Percentiles rank a stretch among this genome's conserved stretches.
Evolutionary conservation across 768 basidiomycete genomes (phyloP).

Genomic region (Boletus eberwhitei): DNA sequence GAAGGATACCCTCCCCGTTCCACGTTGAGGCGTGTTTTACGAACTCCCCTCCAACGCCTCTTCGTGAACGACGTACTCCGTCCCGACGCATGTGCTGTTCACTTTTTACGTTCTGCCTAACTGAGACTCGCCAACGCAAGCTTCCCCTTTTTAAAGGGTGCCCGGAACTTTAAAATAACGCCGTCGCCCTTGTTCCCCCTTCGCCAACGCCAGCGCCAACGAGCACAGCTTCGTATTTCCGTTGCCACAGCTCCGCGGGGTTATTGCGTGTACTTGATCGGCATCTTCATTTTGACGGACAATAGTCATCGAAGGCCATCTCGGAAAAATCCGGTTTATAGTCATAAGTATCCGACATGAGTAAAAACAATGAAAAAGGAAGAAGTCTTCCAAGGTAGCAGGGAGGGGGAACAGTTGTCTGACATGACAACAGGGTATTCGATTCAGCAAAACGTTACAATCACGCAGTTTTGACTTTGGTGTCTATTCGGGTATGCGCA

Average conservation of each 20-base stretch:
- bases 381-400: not conserved
- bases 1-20: not conserved
- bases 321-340: no score
- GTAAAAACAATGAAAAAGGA: no score
- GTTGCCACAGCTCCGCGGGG: not conserved
- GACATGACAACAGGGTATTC: not conserved
- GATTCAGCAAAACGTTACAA: not conserved
- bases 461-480: not conserved
- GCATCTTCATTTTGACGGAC: no score
- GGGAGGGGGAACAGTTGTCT: not conserved
- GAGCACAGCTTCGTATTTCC: not conserved
- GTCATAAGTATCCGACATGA: no score
- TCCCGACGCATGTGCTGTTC: not conserved
- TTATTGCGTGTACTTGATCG: not conserved
- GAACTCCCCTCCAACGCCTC: no score
- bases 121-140: not conserved
- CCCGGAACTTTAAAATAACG: not conserved
- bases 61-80: not conserved
- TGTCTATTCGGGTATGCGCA: not conserved
- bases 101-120: not conserved
- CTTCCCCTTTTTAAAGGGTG: not conserved
- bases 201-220: no score
- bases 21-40: no score
- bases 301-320: no score
- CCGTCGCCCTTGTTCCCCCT: not conserved